phyloP scores from a whole-genome alignment of 2,329 filamentous ascomycete genomes.

The Cladobotryum mycophilum region DNA sequence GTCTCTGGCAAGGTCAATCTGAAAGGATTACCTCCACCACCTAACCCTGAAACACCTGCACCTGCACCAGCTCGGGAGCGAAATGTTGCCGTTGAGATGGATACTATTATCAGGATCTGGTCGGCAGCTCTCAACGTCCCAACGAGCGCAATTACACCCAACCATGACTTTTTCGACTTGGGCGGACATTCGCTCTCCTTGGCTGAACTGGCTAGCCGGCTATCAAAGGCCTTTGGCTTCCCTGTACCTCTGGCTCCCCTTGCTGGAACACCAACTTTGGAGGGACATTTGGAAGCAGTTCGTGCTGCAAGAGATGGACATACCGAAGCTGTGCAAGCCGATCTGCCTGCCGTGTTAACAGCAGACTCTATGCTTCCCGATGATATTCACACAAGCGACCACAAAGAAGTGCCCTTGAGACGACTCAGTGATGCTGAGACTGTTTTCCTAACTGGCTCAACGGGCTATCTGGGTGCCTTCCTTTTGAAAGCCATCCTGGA shows the following conservation, averaged over 20 bases:
- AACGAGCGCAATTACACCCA: constrained; percentile 53
- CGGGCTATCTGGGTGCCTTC: constrained; percentile 71
- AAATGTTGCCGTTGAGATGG: constrained; percentile 58
- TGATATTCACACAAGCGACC: constrained; percentile 53
- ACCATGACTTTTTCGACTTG: constrained; percentile 75
- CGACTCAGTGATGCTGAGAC: constrained; percentile 60
- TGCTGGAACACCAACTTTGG: constrained; percentile 64
- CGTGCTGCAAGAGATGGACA: constrained; percentile 64
- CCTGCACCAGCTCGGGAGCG: constrained; percentile 39
- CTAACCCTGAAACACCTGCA: constrained; percentile 35
- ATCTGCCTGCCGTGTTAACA: constrained; percentile 62
- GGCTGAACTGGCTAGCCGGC: constrained; percentile 66
- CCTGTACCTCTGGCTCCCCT: constrained; percentile 65
- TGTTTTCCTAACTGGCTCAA: constrained; percentile 67
- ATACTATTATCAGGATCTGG: constrained; percentile 67
- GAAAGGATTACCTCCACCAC: constrained; percentile 62
- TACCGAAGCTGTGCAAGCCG: constrained; percentile 67
- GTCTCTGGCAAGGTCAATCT: constrained; percentile 76
- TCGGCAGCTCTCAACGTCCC: constrained; percentile 63
- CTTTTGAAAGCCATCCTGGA: constrained; percentile 63
- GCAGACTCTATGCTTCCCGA: constrained; percentile 61
- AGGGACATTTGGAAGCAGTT: constrained; percentile 67
- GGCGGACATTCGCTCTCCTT: constrained; percentile 73
- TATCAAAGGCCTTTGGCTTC: constrained; percentile 66
- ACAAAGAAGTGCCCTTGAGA: constrained; percentile 41